These are phyloP conservation scores for Cucurbita ficifolia DNA, from an alignment of 306 rosid genomes.

Conservation along the genomic window DNA sequence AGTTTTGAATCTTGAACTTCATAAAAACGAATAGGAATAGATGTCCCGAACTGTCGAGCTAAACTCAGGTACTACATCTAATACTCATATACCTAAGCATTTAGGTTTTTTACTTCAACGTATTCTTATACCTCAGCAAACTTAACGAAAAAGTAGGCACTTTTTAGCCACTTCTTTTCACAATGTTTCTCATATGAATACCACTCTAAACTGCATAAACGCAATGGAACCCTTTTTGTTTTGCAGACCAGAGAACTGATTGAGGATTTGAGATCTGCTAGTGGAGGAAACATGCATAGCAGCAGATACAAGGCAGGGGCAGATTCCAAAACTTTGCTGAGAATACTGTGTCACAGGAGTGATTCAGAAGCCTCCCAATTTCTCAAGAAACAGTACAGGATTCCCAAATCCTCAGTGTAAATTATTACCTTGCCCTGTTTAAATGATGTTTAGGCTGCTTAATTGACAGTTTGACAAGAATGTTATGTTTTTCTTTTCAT, in stretches of 20 bases:
- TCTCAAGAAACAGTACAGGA: constrained; percentile 87
- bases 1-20: too few relatives aligned
- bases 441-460: background rate
- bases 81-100: too few relatives aligned
- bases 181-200: background rate
- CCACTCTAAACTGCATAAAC: background rate
- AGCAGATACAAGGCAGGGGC: constrained; percentile 76
- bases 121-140: background rate
- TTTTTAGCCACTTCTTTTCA: background rate
- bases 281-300: constrained; percentile 49
- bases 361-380: constrained; percentile 88
- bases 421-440: background rate
- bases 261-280: constrained; percentile 71
- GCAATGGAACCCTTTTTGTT: background rate
- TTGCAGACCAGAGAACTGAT: constrained; percentile 81
- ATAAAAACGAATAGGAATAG: too few relatives aligned
- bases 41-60: too few relatives aligned
- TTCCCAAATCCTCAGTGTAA: constrained; percentile 69
- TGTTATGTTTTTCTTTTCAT: background rate
- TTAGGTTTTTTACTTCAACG: too few relatives aligned
- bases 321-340: constrained; percentile 66
- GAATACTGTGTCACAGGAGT: constrained; percentile 74
- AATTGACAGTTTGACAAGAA: background rate
- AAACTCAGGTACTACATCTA: too few relatives aligned
- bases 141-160: background rate